phyloP scores from a whole-genome alignment of 176 grass and related monocot genomes.

The Triticum aestivum region IWGSC_CS_RefSeq_v2.1 NC_057800.1:437341937-437342436 shows the following conservation, averaged over 20 bases:
- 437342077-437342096: constrained; percentile 96
- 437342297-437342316: neutral
- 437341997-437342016: constrained; percentile 78
- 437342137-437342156: constrained; percentile 82
- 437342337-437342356: neutral
- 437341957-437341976: constrained; percentile 90
- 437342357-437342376: neutral
- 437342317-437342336: constrained; percentile 11
- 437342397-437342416: neutral
- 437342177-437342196: constrained; percentile 83
- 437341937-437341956: constrained; percentile 81
- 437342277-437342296: constrained; percentile 5
- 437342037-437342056: constrained; percentile 91
- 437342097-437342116: constrained; percentile 89
- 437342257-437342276: constrained; percentile 20
- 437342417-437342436: neutral
- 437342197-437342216: constrained; percentile 69
- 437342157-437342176: constrained; percentile 88
- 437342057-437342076: constrained; percentile 85
- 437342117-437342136: constrained; percentile 87
- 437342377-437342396: neutral
- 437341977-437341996: constrained; percentile 91
- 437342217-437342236: constrained; percentile 87
- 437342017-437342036: constrained; percentile 74
- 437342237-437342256: constrained; percentile 88